Evolutionary conservation across 257 asterid species (phyloP), one percentile per base, ranked within the genome.

Genomic region (Plantago major): DNA sequence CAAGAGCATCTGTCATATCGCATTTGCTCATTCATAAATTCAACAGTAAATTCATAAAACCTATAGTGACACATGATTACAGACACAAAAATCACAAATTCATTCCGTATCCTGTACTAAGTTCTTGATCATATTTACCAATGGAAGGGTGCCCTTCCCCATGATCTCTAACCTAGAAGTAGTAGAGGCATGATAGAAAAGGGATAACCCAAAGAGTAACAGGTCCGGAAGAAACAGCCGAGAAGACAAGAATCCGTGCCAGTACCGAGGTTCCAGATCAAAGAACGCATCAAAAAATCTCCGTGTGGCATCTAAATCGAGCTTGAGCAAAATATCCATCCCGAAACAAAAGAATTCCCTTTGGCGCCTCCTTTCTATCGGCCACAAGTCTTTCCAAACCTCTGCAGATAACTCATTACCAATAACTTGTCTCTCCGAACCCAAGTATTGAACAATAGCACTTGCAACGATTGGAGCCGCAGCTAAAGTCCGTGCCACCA

Each of bases 401-500:
- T 81, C 72, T 0, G 81, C 76, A 2, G 96, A 89, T 61, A 92
- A 55, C 38, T 83, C 87, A 42, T 63, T 71, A 12, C 96, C 97
- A 38, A 65, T 17, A 65, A 65, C 58, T 47, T 42, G 63, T 67
- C 62, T 72, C 54, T 76, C 86, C 0, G 88, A 77, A 62, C 82
- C 89, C 45, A 89, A 71, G 76, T 74, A 89, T 43, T 70, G 81
- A 42, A 92, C 88, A 13, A 92, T 86, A 42, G 97, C 95, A 69
- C 75, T 78, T 18, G 99, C 99, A 3, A 92, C 95, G 10, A 89
- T 46, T 0, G 97, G 99, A 33, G 99, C 97, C 18, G 97, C 97
- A 15, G 99, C 99, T 42, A 93, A 68, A 54, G 99, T 93, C 76
- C 99, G 66, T n/a, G 99, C 96, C 40, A 93, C 99, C 99, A 93